Percentiles rank a stretch among this genome's conserved stretches.
Evolutionary conservation across 2,329 filamentous ascomycete genomes (phyloP).

Genomic region (Chaetomium strumarium): DNA sequence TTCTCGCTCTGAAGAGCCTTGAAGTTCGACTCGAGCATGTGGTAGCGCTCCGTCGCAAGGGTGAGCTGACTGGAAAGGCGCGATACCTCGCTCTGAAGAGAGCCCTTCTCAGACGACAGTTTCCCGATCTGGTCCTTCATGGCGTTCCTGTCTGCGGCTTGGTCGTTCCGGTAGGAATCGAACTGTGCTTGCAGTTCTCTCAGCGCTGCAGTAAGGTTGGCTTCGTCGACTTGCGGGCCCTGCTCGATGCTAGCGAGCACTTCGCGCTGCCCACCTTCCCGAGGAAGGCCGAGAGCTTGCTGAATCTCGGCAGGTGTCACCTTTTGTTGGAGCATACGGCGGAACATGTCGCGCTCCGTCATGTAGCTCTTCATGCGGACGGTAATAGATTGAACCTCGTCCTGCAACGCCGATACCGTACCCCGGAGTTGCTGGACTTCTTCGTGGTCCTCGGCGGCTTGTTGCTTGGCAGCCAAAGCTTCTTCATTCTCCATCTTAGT

Average conservation of each 20-base stretch:
- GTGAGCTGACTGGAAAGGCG: slow-evolving; percentile 74
- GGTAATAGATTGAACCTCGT: slow-evolving; percentile 77
- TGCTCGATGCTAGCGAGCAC: slow-evolving; percentile 55
- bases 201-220: slow-evolving; percentile 69
- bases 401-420: slow-evolving; percentile 49
- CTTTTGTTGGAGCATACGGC: slow-evolving; percentile 79
- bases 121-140: slow-evolving; percentile 80
- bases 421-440: slow-evolving; percentile 56
- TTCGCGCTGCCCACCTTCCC: slow-evolving; percentile 50
- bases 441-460: slow-evolving; percentile 59
- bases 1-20: slow-evolving; percentile 80
- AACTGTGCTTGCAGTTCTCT: slow-evolving; percentile 87
- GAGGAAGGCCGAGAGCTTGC: slow-evolving; percentile 65
- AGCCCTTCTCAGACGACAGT: slow-evolving; percentile 73
- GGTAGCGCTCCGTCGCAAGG: slow-evolving; percentile 75
- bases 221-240: slow-evolving; percentile 49
- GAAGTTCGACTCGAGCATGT: slow-evolving; percentile 86
- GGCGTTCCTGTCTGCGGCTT: slow-evolving; percentile 71
- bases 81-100: slow-evolving; percentile 75
- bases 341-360: slow-evolving; percentile 95
- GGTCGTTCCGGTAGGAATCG: slow-evolving; percentile 82
- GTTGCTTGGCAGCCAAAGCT: slow-evolving; percentile 60
- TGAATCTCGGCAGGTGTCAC: slow-evolving; percentile 55
- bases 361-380: slow-evolving; percentile 88
- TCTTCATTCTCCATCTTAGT: slow-evolving; percentile 90